Conservation (phyloP, 371 early-diverging fungal genomes). For the Actinomortierella ambigua region DNA sequence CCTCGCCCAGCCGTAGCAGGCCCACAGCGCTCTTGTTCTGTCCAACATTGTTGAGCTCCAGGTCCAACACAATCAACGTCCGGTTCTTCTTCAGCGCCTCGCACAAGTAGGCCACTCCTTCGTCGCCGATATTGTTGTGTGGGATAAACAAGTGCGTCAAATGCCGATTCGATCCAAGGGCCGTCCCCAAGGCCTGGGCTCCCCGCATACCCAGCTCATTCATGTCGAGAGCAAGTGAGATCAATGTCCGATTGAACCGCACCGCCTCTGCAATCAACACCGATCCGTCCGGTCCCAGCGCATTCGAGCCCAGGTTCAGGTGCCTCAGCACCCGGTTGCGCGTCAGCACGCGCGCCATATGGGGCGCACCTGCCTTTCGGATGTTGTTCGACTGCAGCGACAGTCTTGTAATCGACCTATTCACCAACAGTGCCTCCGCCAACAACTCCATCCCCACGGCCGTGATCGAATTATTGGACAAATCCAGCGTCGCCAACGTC, state of each 20-base stretch:
- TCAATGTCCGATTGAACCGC: constrained; percentile 34
- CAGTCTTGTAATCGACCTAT: constrained; percentile 35
- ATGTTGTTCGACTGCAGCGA: constrained; percentile 44
- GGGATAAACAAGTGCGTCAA: constrained; percentile 48
- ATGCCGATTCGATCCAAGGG: constrained; percentile 38
- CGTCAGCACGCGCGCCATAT: constrained; percentile 30
- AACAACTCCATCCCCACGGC: constrained; percentile 28
- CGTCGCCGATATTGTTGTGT: constrained; percentile 48
- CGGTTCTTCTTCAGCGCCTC: constrained; percentile 34
- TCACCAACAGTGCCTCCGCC: constrained; percentile 36
- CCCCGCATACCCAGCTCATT: constrained; percentile 45
- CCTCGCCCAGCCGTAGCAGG: constrained; percentile 29
- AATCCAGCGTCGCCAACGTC: constrained; percentile 27
- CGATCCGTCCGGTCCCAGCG: constrained; percentile 32
- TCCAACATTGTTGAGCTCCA: constrained; percentile 48
- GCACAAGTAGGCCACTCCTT: constrained; percentile 36
- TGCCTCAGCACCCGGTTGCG: constrained; percentile 45
- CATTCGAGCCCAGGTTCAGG: constrained; percentile 41
- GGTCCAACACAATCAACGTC: constrained; percentile 27
- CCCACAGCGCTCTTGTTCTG: constrained; percentile 23
- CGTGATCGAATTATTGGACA: constrained; percentile 42
- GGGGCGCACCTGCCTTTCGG: constrained; percentile 29
- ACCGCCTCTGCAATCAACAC: constrained; percentile 41
- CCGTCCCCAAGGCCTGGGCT: constrained; percentile 22
- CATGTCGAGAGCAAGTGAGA: constrained; percentile 45